These are phyloP conservation scores for Chlorella sp. DNA, from an alignment of 139 green algal genomes.

Conservation along the genomic window DNA sequence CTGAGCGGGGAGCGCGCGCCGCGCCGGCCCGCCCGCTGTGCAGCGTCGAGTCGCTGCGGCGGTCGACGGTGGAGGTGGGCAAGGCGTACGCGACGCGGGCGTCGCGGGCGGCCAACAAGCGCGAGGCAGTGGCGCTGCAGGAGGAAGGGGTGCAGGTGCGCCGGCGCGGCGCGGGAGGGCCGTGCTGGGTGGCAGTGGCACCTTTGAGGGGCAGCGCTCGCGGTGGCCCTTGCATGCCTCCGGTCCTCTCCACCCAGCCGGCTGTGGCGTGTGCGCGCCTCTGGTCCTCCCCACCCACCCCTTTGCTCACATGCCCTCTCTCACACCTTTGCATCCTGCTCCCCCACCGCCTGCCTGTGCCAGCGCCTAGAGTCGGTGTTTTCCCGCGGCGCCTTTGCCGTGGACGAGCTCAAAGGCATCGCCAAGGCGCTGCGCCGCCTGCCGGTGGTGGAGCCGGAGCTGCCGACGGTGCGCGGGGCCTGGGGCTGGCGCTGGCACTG, in stretches of 20 bases:
- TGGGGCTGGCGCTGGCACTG: no score
- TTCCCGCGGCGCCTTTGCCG: conserved; percentile 13
- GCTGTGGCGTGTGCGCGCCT: no score
- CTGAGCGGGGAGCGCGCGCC: not conserved
- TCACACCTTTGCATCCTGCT: no score
- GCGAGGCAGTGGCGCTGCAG: conserved; percentile 57
- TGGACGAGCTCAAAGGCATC: conserved; percentile 79
- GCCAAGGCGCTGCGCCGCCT: conserved; percentile 77
- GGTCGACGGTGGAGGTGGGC: conserved; percentile 52
- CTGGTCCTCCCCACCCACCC: no score
- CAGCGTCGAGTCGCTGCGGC: conserved; percentile 19
- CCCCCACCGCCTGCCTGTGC: no score
- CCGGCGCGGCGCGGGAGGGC: no score
- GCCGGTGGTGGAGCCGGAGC: conserved; percentile 80
- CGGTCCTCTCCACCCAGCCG: no score
- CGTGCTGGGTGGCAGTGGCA: no score
- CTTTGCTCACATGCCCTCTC: conserved; percentile 26
- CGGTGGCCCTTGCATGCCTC: no score
- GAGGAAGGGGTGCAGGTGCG: no score
- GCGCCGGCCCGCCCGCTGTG: no score
- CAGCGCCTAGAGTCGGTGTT: conserved; percentile 60
- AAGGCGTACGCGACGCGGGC: conserved; percentile 74
- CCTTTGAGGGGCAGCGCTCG: no score
- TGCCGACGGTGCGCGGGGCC: conserved; percentile 80
- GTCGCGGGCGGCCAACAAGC: conserved; percentile 63